These are phyloP conservation scores for Phytophthora palmivora DNA, from an alignment of 352 stramenopile species.

Conservation along the genomic window DNA sequence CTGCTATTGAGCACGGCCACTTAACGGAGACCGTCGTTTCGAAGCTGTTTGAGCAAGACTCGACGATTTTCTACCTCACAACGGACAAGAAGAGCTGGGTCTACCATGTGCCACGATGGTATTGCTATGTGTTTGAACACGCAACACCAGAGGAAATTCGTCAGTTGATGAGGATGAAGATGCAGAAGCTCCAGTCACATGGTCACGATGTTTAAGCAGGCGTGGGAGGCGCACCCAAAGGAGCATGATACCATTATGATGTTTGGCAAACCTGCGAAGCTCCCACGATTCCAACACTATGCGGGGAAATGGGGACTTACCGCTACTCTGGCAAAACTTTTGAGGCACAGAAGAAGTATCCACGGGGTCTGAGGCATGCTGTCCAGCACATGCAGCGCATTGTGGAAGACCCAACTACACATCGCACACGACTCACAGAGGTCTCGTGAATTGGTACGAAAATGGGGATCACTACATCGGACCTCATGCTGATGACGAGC, in stretches of 20 bases:
- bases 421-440: conserved; percentile 45
- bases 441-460: conserved; percentile 88
- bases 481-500: conserved; percentile 77
- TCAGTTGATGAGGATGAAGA: conserved; percentile 3
- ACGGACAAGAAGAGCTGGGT: conserved; percentile 59
- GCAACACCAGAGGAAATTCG: conserved; percentile 20
- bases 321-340: conserved; percentile 72
- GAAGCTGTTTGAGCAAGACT: conserved; percentile 39
- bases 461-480: conserved; percentile 86
- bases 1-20: conserved; percentile 17
- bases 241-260: conserved; percentile 72
- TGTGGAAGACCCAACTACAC: conserved; percentile 39
- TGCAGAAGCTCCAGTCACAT: conserved; percentile 1
- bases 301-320: conserved; percentile 51
- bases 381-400: conserved; percentile 57
- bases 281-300: conserved; percentile 81
- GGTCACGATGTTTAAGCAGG: conserved; percentile 40
- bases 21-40: conserved; percentile 16
- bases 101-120: conserved; percentile 67
- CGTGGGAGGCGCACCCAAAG: conserved; percentile 72
- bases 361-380: conserved; percentile 44
- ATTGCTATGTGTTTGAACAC: conserved; percentile 44
- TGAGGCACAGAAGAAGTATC: conserved; percentile 48
- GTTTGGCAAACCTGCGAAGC: conserved; percentile 63
- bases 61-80: conserved; percentile 40